These are phyloP conservation scores for Isatis tinctoria DNA, from an alignment of 345 rosid species.

Conservation along the genomic window DNA sequence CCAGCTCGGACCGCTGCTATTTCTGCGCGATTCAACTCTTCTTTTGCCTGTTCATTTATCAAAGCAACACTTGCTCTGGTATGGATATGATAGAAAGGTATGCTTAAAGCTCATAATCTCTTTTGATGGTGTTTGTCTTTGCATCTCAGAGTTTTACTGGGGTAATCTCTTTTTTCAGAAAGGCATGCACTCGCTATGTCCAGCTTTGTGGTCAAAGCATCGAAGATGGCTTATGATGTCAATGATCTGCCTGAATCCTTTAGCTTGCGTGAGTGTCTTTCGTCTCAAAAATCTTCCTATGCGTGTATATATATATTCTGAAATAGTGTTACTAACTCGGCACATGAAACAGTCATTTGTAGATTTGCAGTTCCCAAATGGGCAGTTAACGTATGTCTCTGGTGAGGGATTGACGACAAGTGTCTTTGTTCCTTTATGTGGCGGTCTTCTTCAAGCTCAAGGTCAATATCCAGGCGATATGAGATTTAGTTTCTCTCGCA, in stretches of 20 bases:
- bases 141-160: not conserved
- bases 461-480: slow-evolving; percentile 99
- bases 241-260: slow-evolving; percentile 89
- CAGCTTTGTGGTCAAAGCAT: slow-evolving; percentile 97
- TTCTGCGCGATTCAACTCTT: slow-evolving; percentile 87
- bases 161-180: slow-evolving; percentile 44
- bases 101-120: slow-evolving; percentile 5
- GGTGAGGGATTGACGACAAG: slow-evolving; percentile 94
- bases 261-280: slow-evolving; percentile 70
- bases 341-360: slow-evolving; percentile 64
- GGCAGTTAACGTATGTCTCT: slow-evolving; percentile 80
- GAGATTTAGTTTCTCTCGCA: slow-evolving; percentile 85
- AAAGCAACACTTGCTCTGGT: slow-evolving; percentile 98
- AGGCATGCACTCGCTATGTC: slow-evolving; percentile 96
- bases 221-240: slow-evolving; percentile 98
- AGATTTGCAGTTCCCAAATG: slow-evolving; percentile 94
- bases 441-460: slow-evolving; percentile 94
- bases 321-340: not conserved
- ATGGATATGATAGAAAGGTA: slow-evolving; percentile 97
- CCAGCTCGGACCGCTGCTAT: slow-evolving; percentile 89
- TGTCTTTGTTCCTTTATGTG: slow-evolving; percentile 77
- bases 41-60: slow-evolving; percentile 88
- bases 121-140: no score
- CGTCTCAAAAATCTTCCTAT: not conserved
- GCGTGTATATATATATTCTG: not conserved